Base-by-base conservation (phyloP, 83 land plant genomes). In the Thuja plicata region DNA sequence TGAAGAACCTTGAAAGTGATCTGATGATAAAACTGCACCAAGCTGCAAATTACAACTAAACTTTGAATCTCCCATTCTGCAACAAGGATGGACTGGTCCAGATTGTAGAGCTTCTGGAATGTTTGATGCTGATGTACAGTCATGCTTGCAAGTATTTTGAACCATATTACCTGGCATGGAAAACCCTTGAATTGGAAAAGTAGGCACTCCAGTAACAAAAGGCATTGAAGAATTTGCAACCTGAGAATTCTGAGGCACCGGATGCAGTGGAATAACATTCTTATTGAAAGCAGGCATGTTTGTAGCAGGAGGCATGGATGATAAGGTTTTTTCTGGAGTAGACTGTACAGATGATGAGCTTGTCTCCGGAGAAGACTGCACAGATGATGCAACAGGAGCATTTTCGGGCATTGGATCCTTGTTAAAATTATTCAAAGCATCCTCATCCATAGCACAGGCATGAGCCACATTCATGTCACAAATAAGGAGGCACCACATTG, bases 401-500 rank as follows among this genome's bases (percentile, higher is more conserved):
- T 86, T 84, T 66, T 81, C 66, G 43, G 90, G 45, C 27, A 87
- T 88, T 11, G 89, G 91, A 90, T 92, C 91, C 86, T 87, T 55
- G 8, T 45, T 74, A 12, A 90, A 83, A 89, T 84, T 48, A 87
- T 85, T 87, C 86, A 88, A 52, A 1, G 92, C 52, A 90, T 90
- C 92, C 60, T 90, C 85, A 79, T 96, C 94, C 92, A 92, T 94
- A 24, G 94, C 93, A 91, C 97, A 96, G 27, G 97, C 97, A 91
- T 92, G 97, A 52, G 94, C 91, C 10, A 96, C 92, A 90, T 95
- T 95, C 96, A 95, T 93, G 87, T 96, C 98, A 93, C 91, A 94
- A 15, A 95, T 92, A 32, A 96, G 90, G 88, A 96, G 90, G 91
- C 95, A 94, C 98, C 97, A 96, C 98, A 95, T 95, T 79, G 98